A percentile compares a stretch with the other conserved stretches of the same genome.
phyloP scores from a whole-genome alignment of 345 rosid genomes.

The Passiflora organensis region DNA sequence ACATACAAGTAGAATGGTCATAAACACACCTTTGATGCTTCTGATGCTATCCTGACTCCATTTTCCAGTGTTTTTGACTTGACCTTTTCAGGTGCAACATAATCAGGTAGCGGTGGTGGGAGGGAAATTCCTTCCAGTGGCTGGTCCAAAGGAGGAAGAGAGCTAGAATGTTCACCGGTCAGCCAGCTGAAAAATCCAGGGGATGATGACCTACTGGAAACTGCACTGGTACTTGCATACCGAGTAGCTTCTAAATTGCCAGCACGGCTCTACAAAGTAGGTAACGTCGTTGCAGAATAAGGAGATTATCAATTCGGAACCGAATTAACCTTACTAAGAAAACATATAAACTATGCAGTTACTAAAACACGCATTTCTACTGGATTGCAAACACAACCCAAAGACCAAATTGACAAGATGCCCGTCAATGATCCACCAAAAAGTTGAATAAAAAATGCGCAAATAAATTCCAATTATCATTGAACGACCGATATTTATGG shows the following conservation, averaged over 20 bases:
- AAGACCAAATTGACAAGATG: no score
- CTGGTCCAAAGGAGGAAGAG: slow-evolving; percentile 49
- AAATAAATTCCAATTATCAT: no score
- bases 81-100: slow-evolving; percentile 52
- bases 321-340: not conserved
- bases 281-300: no score
- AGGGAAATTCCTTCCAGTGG: slow-evolving; percentile 53
- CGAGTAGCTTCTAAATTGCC: slow-evolving; percentile 35
- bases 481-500: no score
- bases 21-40: slow-evolving; percentile 45
- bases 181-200: slow-evolving; percentile 60
- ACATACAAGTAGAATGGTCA: not conserved
- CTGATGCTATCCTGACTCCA: slow-evolving; percentile 70
- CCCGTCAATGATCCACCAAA: no score
- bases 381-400: no score
- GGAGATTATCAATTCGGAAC: no score
- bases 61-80: slow-evolving; percentile 57
- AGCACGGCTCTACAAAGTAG: slow-evolving; percentile 36
- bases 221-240: slow-evolving; percentile 56
- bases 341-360: not conserved
- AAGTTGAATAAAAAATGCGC: no score
- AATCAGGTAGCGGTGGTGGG: slow-evolving; percentile 59
- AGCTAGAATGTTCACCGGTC: slow-evolving; percentile 40
- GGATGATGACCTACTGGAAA: slow-evolving; percentile 38
- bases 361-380: no score